These are phyloP conservation scores for Linum usitatissimum DNA, from an alignment of 345 rosid genomes.

Conservation along the genomic window DNA sequence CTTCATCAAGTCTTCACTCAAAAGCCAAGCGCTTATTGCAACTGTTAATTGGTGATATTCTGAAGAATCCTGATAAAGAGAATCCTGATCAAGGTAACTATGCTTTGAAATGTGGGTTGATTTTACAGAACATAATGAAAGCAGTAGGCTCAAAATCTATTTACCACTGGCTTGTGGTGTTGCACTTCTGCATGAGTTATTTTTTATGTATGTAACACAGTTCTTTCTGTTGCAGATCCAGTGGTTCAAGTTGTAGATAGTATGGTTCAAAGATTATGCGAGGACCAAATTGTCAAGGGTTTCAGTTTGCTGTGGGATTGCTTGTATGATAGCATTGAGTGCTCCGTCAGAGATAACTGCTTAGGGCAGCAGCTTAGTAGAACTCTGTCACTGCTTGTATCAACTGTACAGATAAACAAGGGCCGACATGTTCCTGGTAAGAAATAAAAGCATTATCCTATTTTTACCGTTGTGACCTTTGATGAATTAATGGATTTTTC, in stretches of 20 bases:
- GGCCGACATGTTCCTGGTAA: conserved; percentile 46
- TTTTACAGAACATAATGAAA: neutral
- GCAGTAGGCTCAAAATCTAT: neutral
- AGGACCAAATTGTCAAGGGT: conserved; percentile 43
- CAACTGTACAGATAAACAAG: conserved; percentile 36
- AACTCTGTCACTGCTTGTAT: conserved; percentile 43
- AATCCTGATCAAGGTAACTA: conserved; percentile 41
- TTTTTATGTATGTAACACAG: neutral
- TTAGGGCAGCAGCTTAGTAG: conserved; percentile 36
- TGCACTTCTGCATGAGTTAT: neutral
- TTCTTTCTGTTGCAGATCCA: conserved; percentile 31
- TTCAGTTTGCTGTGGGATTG: conserved; percentile 41
- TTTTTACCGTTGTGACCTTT: conserved; percentile 13
- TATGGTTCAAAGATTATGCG: conserved; percentile 47
- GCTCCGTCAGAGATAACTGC: conserved; percentile 20
- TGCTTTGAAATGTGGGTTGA: neutral
- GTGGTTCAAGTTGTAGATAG: conserved; percentile 49
- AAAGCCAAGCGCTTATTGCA: conserved; percentile 43
- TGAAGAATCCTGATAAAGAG: conserved; percentile 31
- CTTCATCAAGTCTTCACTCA: conserved; percentile 51
- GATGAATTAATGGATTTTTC: conserved; percentile 2
- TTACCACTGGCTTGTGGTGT: neutral
- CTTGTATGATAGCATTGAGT: conserved; percentile 39
- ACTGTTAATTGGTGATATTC: conserved; percentile 37
- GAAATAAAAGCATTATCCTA: conserved; percentile 11